These are phyloP conservation scores for Acacia acuminata DNA, from an alignment of 306 rosid species.

Conservation along the genomic window DNA sequence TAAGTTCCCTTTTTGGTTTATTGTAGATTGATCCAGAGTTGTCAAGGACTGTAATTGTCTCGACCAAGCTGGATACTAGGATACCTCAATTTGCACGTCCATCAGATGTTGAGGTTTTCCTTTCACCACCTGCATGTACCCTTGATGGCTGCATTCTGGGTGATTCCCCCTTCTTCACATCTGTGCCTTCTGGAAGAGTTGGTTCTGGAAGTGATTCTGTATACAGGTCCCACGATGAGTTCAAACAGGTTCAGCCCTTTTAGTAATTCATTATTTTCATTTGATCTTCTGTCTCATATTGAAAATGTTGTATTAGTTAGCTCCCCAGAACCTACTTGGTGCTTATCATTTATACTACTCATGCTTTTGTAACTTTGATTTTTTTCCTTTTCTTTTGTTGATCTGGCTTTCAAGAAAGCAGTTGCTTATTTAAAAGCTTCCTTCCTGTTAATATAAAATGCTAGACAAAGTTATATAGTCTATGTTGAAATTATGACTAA, in stretches of 20 bases:
- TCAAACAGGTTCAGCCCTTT: conserved; percentile 69
- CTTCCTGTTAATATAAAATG: not conserved
- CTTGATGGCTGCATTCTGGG: conserved; percentile 91
- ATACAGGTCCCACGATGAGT: conserved; percentile 78
- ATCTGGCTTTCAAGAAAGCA: not conserved
- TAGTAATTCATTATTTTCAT: not conserved
- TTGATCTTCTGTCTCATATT: not conserved
- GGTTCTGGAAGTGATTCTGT: conserved; percentile 73
- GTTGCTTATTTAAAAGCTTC: not conserved
- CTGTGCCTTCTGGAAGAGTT: conserved; percentile 98
- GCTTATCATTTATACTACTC: conserved; percentile 14
- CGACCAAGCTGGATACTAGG: conserved; percentile 93
- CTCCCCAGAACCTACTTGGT: not conserved
- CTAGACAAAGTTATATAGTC: not conserved
- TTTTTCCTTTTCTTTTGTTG: not conserved
- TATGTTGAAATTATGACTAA: not conserved
- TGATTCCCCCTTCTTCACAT: conserved; percentile 92
- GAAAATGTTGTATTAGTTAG: conserved; percentile 4
- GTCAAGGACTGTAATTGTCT: conserved; percentile 86
- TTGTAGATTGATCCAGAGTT: conserved; percentile 89
- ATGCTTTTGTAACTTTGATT: not conserved
- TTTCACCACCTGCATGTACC: conserved; percentile 79
- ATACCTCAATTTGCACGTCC: conserved; percentile 96
- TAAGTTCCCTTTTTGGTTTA: not conserved
- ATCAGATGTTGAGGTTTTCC: conserved; percentile 93